Evolutionary conservation across 345 rosid species (phyloP).

Genomic region (Bretschneidera sinensis): DNA sequence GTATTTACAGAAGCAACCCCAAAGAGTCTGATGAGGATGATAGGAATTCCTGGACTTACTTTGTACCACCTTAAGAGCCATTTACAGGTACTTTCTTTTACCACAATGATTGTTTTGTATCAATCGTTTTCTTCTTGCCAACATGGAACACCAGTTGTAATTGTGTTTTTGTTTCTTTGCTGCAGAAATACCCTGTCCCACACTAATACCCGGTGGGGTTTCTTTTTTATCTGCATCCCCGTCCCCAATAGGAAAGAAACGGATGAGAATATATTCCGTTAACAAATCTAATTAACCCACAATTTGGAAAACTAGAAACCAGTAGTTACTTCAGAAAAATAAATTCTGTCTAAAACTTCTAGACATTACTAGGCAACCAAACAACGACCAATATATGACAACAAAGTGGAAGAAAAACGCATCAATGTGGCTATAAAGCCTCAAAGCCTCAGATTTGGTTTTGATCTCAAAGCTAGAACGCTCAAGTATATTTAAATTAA

Average conservation of each 20-base stretch:
- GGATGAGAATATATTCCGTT: too few species aligned
- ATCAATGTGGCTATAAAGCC: not conserved
- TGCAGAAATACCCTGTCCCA: constrained; percentile 90
- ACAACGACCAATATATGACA: not conserved
- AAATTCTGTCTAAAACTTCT: too few species aligned
- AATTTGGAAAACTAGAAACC: too few species aligned
- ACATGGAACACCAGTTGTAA: not conserved
- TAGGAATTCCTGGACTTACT: constrained; percentile 87
- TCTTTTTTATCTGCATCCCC: too few species aligned
- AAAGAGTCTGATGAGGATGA: constrained; percentile 73
- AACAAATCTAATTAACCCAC: too few species aligned
- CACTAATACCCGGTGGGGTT: too few species aligned
- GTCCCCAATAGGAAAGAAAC: too few species aligned
- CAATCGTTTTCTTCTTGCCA: constrained; percentile 3
- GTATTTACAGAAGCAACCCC: constrained; percentile 85
- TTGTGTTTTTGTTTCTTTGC: constrained; percentile 15
- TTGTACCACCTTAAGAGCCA: constrained; percentile 95
- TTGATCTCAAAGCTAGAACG: constrained; percentile 27
- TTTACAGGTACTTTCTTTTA: constrained; percentile 54
- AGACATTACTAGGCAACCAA: not conserved
- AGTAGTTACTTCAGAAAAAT: too few species aligned
- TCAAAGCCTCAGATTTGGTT: constrained; percentile 34
- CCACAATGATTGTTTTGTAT: constrained; percentile 5
- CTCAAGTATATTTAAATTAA: constrained; percentile 72
- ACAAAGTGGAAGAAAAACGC: not conserved